Evolutionary conservation across 169 alveolate genomes (phyloP), one percentile per base, ranked within the genome.

Genomic region (Eimeria acervulina): DNA sequence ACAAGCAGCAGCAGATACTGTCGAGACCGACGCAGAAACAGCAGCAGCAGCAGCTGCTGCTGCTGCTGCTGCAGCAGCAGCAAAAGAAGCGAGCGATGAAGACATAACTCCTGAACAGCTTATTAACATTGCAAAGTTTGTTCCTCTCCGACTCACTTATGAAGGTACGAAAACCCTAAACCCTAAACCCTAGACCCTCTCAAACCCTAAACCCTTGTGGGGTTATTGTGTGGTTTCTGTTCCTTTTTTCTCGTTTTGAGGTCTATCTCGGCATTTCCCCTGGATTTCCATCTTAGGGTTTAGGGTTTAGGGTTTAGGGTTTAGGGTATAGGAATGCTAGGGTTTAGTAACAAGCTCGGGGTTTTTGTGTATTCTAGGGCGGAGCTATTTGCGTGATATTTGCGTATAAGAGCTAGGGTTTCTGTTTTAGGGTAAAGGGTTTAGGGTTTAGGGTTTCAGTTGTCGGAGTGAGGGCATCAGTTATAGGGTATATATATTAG

Each of bases 31-130:
- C 10, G 42, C 80, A n/a, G 80, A 40, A 0, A 42, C 80, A 13
- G 80, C 80, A 68, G 42, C 80, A 68, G 80, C 80, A 68, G 26
- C 17, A 19, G 42, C 38, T n/a, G 80, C 80, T 31, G 42, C 80
- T 28, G 80, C 80, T 31, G 42, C 80, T 68, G 80, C 80, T 0
- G 80, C 80, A 13, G 80, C 80, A 68, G 42, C 80, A 68, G 80
- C 80, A 68, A 19, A 7, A 19, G 42, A 8, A 68, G 80, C 44
- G 21, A 19, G 21, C 7, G 42, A 33, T 10, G 80, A 28, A 10
- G 80, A 28, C 21, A 12, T 4, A 28, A 68, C 38, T 33, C 80
- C 80, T 33, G 80, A 68, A 42, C 42, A 68, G 13, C 42, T 31
- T 23, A 33, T 68, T 68, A 33, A 28, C 80, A 23, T 68, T 28